Conservation (phyloP, 495 filamentous ascomycete species). For the Ramalina peruviana region DNA sequence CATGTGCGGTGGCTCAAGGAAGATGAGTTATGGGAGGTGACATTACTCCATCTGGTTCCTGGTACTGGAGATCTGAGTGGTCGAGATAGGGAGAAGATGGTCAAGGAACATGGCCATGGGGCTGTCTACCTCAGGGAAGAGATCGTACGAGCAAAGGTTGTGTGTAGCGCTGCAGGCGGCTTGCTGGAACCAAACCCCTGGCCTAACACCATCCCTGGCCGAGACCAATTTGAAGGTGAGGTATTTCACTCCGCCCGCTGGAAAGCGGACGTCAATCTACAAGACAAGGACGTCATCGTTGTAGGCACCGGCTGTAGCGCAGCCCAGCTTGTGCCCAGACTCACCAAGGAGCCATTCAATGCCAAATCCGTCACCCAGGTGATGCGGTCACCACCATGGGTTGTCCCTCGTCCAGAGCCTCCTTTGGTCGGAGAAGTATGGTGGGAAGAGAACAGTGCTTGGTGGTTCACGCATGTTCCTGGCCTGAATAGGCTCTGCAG, state of each 20-base stretch:
- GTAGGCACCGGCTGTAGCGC: constrained; percentile 49
- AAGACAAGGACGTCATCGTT: constrained; percentile 41
- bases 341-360: constrained; percentile 26
- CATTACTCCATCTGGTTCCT: constrained; percentile 32
- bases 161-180: constrained; percentile 41
- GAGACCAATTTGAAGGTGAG: constrained; percentile 38
- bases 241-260: constrained; percentile 48
- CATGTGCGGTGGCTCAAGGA: constrained; percentile 32
- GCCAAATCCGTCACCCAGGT: constrained; percentile 47
- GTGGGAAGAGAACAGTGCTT: constrained; percentile 26
- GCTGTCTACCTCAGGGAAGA: constrained; percentile 30
- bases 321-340: constrained; percentile 30
- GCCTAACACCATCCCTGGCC: constrained; percentile 38
- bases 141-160: constrained; percentile 38
- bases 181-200: constrained; percentile 37
- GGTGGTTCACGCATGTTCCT: constrained; percentile 29
- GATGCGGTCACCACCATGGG: constrained; percentile 51
- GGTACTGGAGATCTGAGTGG: constrained; percentile 35
- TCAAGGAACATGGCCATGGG: constrained; percentile 22
- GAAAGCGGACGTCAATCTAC: constrained; percentile 31
- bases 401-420: constrained; percentile 27
- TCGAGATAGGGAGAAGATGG: constrained; percentile 21
- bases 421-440: constrained; percentile 24
- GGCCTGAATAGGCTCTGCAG: constrained; percentile 27
- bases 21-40: constrained; percentile 43